These are phyloP conservation scores for Aureobasidium lini DNA, from an alignment of 2,329 filamentous ascomycete genomes.

Conservation along the genomic window DNA sequence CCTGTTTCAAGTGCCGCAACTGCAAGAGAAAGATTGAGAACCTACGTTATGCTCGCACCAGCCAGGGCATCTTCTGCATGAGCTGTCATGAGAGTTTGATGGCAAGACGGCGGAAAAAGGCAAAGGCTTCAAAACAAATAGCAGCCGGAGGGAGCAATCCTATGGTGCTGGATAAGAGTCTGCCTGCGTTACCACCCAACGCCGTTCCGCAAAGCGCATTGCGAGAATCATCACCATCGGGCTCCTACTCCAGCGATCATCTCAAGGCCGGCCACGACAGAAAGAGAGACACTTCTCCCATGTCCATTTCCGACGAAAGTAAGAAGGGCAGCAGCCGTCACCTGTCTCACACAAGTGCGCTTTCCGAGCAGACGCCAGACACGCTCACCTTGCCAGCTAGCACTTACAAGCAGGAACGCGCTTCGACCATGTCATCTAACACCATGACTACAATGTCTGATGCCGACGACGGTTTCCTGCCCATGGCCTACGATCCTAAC, in stretches of 20 bases:
- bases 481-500: slow-evolving; percentile 46
- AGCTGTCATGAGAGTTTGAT: slow-evolving; percentile 95
- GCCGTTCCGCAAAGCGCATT: slow-evolving; percentile 58
- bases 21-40: slow-evolving; percentile 99
- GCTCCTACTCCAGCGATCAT: slow-evolving; percentile 57
- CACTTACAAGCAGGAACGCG: slow-evolving; percentile 70
- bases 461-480: slow-evolving; percentile 48
- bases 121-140: slow-evolving; percentile 45
- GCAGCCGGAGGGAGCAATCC: slow-evolving; percentile 30
- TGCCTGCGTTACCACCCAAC: slow-evolving; percentile 81
- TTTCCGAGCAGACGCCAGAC: slow-evolving; percentile 32
- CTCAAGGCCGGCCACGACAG: background rate
- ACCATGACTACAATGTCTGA: slow-evolving; percentile 42
- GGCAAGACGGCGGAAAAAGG: slow-evolving; percentile 82
- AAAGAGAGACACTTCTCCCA: slow-evolving; percentile 28
- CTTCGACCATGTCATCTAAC: slow-evolving; percentile 54
- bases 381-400: slow-evolving; percentile 65
- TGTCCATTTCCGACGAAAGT: slow-evolving; percentile 24
- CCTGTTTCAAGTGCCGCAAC: slow-evolving; percentile 94
- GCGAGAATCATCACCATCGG: slow-evolving; percentile 52
- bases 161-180: slow-evolving; percentile 78
- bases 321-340: slow-evolving; percentile 14
- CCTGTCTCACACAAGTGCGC: background rate
- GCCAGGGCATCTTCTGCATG: slow-evolving; percentile 99
- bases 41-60: slow-evolving; percentile 90